Base-by-base conservation (phyloP, 306 rosid genomes). In the Lathyrus aphaca region DNA sequence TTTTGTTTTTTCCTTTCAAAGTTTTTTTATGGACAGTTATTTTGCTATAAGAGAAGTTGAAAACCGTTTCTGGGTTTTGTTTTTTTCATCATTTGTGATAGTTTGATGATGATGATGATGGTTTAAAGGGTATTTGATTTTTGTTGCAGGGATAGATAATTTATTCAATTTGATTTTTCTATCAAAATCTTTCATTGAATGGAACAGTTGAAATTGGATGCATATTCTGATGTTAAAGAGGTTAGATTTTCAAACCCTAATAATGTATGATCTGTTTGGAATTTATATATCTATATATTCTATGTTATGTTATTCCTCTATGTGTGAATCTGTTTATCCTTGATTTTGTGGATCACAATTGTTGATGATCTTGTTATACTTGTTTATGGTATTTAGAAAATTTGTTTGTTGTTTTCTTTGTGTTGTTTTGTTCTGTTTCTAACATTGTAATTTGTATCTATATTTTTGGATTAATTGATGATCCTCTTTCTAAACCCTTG, bases 201-300 rank as follows among this genome's bases (percentile, higher is more conserved):
- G 96, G 88, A 86, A 76, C 91, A 77, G 82, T 67, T 37, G 46
- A 81, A 82, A 71, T 79, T 82, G 73, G 83, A 62, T 54, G 67
- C 80, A 73, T 82, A 85, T 77, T 79, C 85, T 88, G 85, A 68
- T 5, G 62, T 68, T 40, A 85, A 72, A 68, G 86, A 86, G 97
- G 98, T 93, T 81, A 29, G 82, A 72, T 80, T 82, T 73, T 65
- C 79, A 74, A 78, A 49, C 79, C 80, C 70, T 48, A 71, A 57
- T 44, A 40, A 18, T 75, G 53, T 63, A 32, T 77, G 38, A 35
- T 44, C 13, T 54, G 71, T 27, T 1, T 74, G 16, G 68, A 65
- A 68, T 71, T 64, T 48, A 17, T 27, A 37, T 55, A 51, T 51
- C n/a, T 19, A 10, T 19, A 17, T 12, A 35, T 35, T 35, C 10